These are phyloP conservation scores for Mycena maculata DNA, from an alignment of 768 basidiomycete genomes.

Conservation along the genomic window DNA sequence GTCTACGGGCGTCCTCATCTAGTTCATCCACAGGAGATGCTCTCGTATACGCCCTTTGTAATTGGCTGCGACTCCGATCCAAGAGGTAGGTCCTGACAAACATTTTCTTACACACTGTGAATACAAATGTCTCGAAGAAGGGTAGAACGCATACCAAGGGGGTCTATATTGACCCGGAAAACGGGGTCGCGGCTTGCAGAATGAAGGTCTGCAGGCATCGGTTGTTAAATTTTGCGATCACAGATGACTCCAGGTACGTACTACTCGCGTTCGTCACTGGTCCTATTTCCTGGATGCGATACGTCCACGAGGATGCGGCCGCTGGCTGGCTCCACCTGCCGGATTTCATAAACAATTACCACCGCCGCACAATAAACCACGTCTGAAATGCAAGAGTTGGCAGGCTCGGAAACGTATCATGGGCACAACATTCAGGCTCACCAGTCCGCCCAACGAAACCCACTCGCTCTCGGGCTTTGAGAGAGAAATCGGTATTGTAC, in stretches of 20 bases:
- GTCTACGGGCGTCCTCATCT: slow-evolving; percentile 56
- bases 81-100: no score
- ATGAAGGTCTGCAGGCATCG: slow-evolving; percentile 72
- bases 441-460: slow-evolving; percentile 88
- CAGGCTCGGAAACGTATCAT: no score
- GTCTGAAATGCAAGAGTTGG: no score
- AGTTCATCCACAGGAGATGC: slow-evolving; percentile 61
- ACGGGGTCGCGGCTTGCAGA: slow-evolving; percentile 80
- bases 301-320: no score
- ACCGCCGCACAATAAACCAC: no score
- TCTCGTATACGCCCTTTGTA: slow-evolving; percentile 61
- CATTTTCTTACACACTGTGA: no score
- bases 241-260: slow-evolving; percentile 46
- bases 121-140: background rate
- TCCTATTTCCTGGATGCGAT: no score
- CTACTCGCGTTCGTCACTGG: slow-evolving; percentile 63
- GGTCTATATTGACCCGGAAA: slow-evolving; percentile 85
- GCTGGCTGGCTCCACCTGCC: no score
- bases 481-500: slow-evolving; percentile 77
- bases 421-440: no score
- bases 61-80: slow-evolving; percentile 57
- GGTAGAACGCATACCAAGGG: slow-evolving; percentile 62
- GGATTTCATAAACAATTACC: no score
- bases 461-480: slow-evolving; percentile 79
- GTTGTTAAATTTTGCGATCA: slow-evolving; percentile 11